Evolutionary conservation across 1,284 basidiomycete genomes (phyloP), one percentile per base, ranked within the genome.

Genomic region (Stereum hirsutum): DNA sequence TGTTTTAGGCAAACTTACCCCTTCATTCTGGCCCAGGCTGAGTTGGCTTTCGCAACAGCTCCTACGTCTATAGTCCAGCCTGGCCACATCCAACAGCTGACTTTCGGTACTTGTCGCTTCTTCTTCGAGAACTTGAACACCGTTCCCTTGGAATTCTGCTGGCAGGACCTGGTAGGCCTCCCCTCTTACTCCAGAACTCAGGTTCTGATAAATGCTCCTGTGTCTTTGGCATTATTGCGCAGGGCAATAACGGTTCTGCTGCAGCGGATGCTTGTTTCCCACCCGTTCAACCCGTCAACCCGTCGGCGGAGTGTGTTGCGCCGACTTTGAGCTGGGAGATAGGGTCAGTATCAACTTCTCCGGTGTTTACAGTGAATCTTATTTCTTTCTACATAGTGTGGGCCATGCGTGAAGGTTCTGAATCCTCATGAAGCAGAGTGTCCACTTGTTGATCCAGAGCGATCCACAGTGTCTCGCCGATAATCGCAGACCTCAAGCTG

Each of bases 51-150:
- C 15, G 23, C 28, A 6, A n/a, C 45, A 51, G 58, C 49, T 34
- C 48, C 58, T 23, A 54, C 53, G 3, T 61, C 58, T 54, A 42
- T 43, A 31, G 57, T 58, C n/a, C 40, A 47, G 11, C 47, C 52
- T 12, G 36, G 47, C 41, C 52, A 49, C 46, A 52, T 49, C 21
- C 52, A 57, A 43, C 51, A 52, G 36, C 51, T 59, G 42, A 46
- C 54, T n/a, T 58, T 55, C 49, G 52, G 56, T 23, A 59, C 59
- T 6, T 59, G 57, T 45, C 52, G 53, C 27, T 49, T 55, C 46
- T 57, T 54, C 51, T 56, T 57, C 40, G 48, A 55, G 46, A 58
- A 58, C 48, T 46, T 52, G 33, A 49, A 48, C 26, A 37, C 44
- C 17, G 20, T 25, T 2, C 28, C 54, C 15, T 40, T 57, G 15